These are phyloP conservation scores for Diplocarpon rosae DNA, from an alignment of 2,329 filamentous ascomycete species.

Conservation along the genomic window DNA sequence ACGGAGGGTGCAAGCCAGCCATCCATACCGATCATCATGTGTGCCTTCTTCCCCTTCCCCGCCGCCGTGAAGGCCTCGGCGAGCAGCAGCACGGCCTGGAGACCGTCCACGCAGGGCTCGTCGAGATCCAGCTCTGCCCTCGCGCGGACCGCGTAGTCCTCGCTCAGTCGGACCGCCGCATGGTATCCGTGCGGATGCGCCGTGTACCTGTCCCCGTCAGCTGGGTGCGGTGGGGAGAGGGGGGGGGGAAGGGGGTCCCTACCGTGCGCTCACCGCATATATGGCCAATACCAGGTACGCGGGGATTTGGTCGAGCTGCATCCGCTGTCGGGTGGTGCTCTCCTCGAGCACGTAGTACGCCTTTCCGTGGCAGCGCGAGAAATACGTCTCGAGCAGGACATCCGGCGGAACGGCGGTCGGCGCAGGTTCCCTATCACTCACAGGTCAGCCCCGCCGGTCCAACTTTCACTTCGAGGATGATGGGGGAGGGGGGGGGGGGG, in stretches of 20 bases:
- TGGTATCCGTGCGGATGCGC: constrained; percentile 56
- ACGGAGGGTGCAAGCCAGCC: no score
- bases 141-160: constrained; percentile 62
- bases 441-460: constrained; percentile 3
- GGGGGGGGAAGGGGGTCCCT: constrained; percentile 12
- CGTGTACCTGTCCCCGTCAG: constrained; percentile 46
- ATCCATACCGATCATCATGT: constrained; percentile 66
- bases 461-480: no score
- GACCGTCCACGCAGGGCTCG: constrained; percentile 65
- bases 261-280: constrained; percentile 54
- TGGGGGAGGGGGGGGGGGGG: no score
- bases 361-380: constrained; percentile 67
- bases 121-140: constrained; percentile 65
- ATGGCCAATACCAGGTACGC: constrained; percentile 43
- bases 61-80: constrained; percentile 65
- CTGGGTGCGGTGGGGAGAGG: neutral
- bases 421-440: constrained; percentile 33
- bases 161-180: constrained; percentile 54
- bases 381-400: constrained; percentile 66
- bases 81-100: constrained; percentile 67
- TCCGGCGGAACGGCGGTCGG: constrained; percentile 42
- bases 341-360: constrained; percentile 77
- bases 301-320: constrained; percentile 47
- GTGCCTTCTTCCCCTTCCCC: constrained; percentile 73
- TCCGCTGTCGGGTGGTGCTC: constrained; percentile 56